These are phyloP conservation scores for Globisporangium splendens DNA, from an alignment of 352 stramenopile species.

Conservation along the genomic window DNA sequence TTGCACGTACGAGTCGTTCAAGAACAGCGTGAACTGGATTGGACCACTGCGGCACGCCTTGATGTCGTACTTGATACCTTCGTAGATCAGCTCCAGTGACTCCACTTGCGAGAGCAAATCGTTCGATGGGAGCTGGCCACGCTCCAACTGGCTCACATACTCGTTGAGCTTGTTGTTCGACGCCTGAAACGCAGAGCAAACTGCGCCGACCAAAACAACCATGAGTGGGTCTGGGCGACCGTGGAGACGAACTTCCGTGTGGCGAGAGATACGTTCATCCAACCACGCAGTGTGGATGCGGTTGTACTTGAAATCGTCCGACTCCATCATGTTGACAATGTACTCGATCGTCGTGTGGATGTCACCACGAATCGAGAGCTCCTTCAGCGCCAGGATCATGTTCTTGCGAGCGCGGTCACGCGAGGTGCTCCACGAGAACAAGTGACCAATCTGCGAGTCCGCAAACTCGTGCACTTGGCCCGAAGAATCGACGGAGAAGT, in stretches of 20 bases:
- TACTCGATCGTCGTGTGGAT: conserved; percentile 99
- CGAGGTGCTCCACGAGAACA: conserved; percentile 96
- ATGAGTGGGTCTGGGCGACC: conserved; percentile 80
- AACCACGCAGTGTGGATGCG: conserved; percentile 99
- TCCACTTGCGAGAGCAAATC: conserved; percentile 83
- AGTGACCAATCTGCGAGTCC: conserved; percentile 99
- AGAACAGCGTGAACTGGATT: conserved; percentile 91
- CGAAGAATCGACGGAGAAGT: conserved; percentile 99
- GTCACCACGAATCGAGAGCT: conserved; percentile 99
- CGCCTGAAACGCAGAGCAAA: conserved; percentile 79
- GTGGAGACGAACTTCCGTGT: conserved; percentile 87
- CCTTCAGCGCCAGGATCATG: conserved; percentile 98
- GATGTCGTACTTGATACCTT: conserved; percentile 98
- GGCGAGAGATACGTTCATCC: conserved; percentile 95
- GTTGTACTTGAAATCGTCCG: conserved; percentile 98
- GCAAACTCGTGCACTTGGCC: conserved; percentile 99
- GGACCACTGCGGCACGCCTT: conserved; percentile 86
- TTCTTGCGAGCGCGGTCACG: conserved; percentile 97
- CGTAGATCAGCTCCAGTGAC: conserved; percentile 97
- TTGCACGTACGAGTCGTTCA: conserved; percentile 86
- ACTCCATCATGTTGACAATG: conserved; percentile 99
- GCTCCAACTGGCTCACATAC: conserved; percentile 83
- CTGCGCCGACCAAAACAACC: conserved; percentile 87
- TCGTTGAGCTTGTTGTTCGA: conserved; percentile 70
- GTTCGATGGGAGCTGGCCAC: conserved; percentile 90